Evolutionary conservation across 1,284 basidiomycete genomes (phyloP).

Genomic region (Quambalaria eucalypti): DNA sequence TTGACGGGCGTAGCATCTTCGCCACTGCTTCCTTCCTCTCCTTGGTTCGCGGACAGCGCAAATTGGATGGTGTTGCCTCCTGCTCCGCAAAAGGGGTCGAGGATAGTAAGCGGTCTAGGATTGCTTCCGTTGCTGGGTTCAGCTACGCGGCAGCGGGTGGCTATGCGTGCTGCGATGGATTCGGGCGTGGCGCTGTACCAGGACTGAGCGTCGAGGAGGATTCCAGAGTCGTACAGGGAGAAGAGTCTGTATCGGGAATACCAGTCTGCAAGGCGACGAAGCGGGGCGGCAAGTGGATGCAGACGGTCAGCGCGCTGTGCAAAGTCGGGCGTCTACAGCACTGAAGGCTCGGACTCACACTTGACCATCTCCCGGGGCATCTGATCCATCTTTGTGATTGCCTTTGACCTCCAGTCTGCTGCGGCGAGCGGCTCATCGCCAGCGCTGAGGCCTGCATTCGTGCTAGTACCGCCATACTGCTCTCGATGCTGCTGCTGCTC

Average conservation of each 20-base stretch:
- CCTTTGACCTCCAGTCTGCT: background rate
- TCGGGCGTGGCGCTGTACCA: conserved; percentile 98
- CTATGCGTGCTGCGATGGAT: conserved; percentile 78
- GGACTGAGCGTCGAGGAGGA: conserved; percentile 65
- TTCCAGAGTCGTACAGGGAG: conserved; percentile 21
- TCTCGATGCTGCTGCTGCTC: too few species aligned
- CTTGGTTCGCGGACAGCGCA: conserved; percentile 62
- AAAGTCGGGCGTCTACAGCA: background rate
- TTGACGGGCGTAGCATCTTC: conserved; percentile 12
- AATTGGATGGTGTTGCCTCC: conserved; percentile 97
- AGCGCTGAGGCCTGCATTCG: background rate
- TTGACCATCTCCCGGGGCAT: conserved; percentile 1
- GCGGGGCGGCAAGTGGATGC: conserved; percentile 1
- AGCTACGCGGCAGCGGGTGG: conserved; percentile 60
- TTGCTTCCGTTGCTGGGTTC: background rate
- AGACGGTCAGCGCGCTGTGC: background rate
- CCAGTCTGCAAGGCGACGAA: conserved; percentile 27
- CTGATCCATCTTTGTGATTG: background rate
- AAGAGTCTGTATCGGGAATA: conserved; percentile 25
- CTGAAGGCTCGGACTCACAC: background rate
- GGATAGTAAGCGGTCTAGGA: conserved; percentile 49
- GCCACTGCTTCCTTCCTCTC: conserved; percentile 14
- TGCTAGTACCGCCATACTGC: too few species aligned
- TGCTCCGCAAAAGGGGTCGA: conserved; percentile 94
- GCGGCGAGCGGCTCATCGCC: background rate